These are phyloP conservation scores for Baudoinia panamericana DNA, from an alignment of 495 filamentous ascomycete species.

Conservation along the genomic window DNA sequence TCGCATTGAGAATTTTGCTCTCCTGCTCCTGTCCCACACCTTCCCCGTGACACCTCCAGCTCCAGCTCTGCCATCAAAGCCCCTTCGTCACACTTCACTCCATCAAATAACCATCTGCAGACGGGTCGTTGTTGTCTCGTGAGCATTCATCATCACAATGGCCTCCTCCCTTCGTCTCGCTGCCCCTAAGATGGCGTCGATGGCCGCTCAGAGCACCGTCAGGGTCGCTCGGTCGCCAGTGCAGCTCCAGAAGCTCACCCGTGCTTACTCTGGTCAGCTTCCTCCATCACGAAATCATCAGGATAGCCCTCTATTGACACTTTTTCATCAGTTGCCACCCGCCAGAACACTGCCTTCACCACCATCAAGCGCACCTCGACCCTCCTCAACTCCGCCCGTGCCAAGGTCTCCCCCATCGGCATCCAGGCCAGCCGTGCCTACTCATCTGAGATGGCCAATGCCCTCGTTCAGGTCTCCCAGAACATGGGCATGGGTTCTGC, in stretches of 20 bases:
- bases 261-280: conserved; percentile 18
- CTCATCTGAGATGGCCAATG: conserved; percentile 23
- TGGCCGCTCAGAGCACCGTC: conserved; percentile 19
- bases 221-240: conserved; percentile 21
- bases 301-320: background rate
- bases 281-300: background rate
- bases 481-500: conserved; percentile 44
- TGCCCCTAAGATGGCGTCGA: conserved; percentile 21
- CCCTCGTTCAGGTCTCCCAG: conserved; percentile 23
- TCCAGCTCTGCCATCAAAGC: conserved; percentile 7
- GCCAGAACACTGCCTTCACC: conserved; percentile 19
- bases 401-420: conserved; percentile 14
- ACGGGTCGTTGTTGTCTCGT: background rate
- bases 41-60: conserved; percentile 1
- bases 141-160: conserved; percentile 11
- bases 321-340: conserved; percentile 12
- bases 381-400: conserved; percentile 15
- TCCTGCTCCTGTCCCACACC: conserved; percentile 13
- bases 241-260: conserved; percentile 20
- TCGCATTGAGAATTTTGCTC: conserved; percentile 11
- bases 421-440: conserved; percentile 19
- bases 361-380: conserved; percentile 20
- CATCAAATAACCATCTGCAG: conserved; percentile 8
- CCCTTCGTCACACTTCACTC: conserved; percentile 4
- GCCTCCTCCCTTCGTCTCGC: conserved; percentile 19